Conservation (phyloP, 2,329 filamentous ascomycete genomes). For the Exutisphaerella laricina region DNA sequence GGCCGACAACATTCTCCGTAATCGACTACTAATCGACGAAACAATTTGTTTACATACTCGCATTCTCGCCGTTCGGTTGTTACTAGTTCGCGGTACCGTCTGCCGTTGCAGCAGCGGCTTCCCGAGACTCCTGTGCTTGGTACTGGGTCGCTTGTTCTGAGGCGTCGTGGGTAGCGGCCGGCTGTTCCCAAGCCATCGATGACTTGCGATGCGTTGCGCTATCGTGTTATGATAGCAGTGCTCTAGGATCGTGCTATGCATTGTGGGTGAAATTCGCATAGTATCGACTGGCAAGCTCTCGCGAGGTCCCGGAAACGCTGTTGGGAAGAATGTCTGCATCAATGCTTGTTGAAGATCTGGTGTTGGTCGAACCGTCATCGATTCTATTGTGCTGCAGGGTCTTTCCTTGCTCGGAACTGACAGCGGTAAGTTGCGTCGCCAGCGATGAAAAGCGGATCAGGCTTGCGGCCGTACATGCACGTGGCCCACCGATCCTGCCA, state of each 20-base stretch:
- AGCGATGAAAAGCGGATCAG: slow-evolving; percentile 3
- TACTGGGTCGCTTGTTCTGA: neutral
- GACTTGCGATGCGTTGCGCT: neutral
- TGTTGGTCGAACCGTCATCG: neutral
- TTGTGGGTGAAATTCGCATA: no score
- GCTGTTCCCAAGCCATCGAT: neutral
- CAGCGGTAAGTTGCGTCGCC: slow-evolving; percentile 7
- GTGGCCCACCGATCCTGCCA: neutral
- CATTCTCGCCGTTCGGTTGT: neutral
- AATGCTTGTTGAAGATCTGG: neutral
- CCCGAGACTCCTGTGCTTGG: no score
- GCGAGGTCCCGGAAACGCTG: no score
- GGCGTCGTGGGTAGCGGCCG: neutral
- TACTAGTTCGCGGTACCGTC: slow-evolving; percentile 1
- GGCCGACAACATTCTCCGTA: neutral
- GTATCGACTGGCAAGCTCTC: no score
- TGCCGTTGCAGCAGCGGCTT: no score
- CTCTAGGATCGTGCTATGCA: neutral
- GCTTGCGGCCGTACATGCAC: slow-evolving; percentile 1
- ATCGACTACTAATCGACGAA: neutral
- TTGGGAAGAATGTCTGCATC: neutral
- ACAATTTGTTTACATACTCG: neutral
- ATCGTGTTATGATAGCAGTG: neutral
- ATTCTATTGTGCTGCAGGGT: neutral
- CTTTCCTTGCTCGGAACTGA: slow-evolving; percentile 4